phyloP scores from a whole-genome alignment of 1,284 basidiomycete species.

The Pyrrhoderma lamaoense region DNA sequence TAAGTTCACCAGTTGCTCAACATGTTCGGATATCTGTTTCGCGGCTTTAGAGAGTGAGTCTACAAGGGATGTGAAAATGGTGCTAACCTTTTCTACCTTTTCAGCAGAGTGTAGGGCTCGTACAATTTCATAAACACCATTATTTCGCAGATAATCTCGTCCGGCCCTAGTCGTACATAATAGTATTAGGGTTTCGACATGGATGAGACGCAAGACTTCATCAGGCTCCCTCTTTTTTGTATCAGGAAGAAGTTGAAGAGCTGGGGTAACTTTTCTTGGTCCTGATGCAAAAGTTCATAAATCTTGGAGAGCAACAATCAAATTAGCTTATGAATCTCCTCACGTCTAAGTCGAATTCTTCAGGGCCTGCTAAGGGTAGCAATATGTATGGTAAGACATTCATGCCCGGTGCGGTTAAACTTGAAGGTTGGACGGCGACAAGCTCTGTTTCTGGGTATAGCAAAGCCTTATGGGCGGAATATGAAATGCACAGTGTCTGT shows the following conservation, averaged over 20 bases:
- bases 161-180: constrained; percentile 87
- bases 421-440: constrained; percentile 48
- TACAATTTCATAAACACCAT: constrained; percentile 87
- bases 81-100: constrained; percentile 60
- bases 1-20: constrained; percentile 44
- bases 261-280: constrained; percentile 79
- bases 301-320: constrained; percentile 4
- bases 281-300: constrained; percentile 46
- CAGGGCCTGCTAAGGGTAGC: constrained; percentile 88
- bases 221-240: constrained; percentile 85
- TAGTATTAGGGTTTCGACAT: constrained; percentile 85
- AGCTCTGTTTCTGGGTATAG: constrained; percentile 50
- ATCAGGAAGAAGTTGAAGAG: constrained; percentile 83
- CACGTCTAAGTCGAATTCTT: constrained; percentile 88
- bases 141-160: constrained; percentile 69
- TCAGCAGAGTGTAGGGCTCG: constrained; percentile 78
- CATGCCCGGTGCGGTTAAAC: constrained; percentile 63
- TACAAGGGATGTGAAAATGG: not conserved
- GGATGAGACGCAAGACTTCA: constrained; percentile 70
- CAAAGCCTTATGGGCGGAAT: constrained; percentile 60
- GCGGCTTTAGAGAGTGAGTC: constrained; percentile 2
- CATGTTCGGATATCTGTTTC: constrained; percentile 43
- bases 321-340: constrained; percentile 20
- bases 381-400: constrained; percentile 80
- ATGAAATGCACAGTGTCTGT: constrained; percentile 75